A percentile compares a stretch with the other conserved stretches of the same genome.
phyloP scores from a whole-genome alignment of 2,329 filamentous ascomycete genomes.

The Ramularia collo-cygni region DNA sequence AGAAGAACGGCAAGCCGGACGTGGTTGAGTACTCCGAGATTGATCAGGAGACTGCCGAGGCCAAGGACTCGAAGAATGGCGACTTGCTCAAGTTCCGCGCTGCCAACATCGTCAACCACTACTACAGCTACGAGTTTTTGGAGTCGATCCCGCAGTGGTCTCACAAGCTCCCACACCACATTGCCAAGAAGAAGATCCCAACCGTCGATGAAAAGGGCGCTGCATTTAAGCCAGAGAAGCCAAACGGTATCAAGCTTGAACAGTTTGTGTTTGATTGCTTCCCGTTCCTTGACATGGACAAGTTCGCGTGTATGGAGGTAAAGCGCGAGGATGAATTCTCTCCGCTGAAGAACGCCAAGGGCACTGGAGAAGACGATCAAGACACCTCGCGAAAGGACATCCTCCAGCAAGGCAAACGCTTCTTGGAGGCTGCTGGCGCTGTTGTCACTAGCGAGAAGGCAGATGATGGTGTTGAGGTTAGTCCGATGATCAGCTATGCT shows the following conservation, averaged over 20 bases:
- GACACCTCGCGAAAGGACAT: constrained; percentile 90
- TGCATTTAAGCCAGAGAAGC: constrained; percentile 81
- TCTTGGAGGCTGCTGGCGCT: constrained; percentile 73
- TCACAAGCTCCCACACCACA: constrained; percentile 83
- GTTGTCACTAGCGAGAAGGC: constrained; percentile 59
- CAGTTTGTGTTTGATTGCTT: constrained; percentile 99
- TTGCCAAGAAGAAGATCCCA: constrained; percentile 98
- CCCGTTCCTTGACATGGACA: constrained; percentile 73
- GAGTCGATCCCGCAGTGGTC: constrained; percentile 83
- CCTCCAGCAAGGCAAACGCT: constrained; percentile 80
- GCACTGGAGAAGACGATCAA: constrained; percentile 85
- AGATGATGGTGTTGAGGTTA: constrained; percentile 73
- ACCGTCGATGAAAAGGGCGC: constrained; percentile 68
- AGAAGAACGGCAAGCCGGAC: constrained; percentile 92
- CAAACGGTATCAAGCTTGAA: constrained; percentile 98
- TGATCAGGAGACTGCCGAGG: constrained; percentile 72
- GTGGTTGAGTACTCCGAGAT: constrained; percentile 99
- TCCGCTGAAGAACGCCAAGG: constrained; percentile 83
- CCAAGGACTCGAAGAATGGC: constrained; percentile 71
- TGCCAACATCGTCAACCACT: constrained; percentile 99
- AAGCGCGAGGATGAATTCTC: constrained; percentile 97
- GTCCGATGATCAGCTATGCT: constrained; percentile 83
- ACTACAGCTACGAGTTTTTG: constrained; percentile 92
- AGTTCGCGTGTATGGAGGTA: constrained; percentile 95
- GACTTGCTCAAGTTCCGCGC: constrained; percentile 90